These are phyloP conservation scores for Oehlia diaphana DNA, from an alignment of 192 early-diverging fungal species.

Conservation along the genomic window DNA sequence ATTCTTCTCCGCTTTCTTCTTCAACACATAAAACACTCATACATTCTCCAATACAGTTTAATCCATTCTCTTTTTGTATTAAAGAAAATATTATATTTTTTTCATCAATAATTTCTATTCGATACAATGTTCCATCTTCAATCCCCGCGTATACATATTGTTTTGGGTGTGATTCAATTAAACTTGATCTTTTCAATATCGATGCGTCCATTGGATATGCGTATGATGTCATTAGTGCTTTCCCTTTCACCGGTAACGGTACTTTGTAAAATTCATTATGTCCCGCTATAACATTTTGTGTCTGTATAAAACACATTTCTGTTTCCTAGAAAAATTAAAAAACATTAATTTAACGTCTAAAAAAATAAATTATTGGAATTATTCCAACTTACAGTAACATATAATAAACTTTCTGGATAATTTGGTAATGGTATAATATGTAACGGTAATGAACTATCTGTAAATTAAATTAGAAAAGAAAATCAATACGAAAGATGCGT, in stretches of 20 bases:
- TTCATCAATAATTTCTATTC: conserved; percentile 1
- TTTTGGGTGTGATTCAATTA: not conserved
- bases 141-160: conserved; percentile 20
- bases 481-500: not conserved
- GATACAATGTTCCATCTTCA: conserved; percentile 1
- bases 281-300: not conserved
- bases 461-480: not conserved
- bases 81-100: not conserved
- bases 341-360: not conserved
- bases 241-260: not conserved
- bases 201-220: conserved; percentile 13
- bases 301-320: conserved; percentile 5
- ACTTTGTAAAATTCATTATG: conserved; percentile 1
- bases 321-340: not conserved
- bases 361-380: not conserved
- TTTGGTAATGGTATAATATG: conserved; percentile 18
- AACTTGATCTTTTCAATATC: not conserved
- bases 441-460: conserved; percentile 2
- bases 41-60: conserved; percentile 1
- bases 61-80: not conserved
- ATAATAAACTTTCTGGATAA: conserved; percentile 15
- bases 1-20: not conserved
- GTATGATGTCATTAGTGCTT: conserved; percentile 3
- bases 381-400: not conserved
- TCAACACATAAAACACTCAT: conserved; percentile 3